Evolutionary conservation across 2,329 filamentous ascomycete species (phyloP), one percentile per base, ranked within the genome.

Genomic region (Blastomyces gilchristii): DNA sequence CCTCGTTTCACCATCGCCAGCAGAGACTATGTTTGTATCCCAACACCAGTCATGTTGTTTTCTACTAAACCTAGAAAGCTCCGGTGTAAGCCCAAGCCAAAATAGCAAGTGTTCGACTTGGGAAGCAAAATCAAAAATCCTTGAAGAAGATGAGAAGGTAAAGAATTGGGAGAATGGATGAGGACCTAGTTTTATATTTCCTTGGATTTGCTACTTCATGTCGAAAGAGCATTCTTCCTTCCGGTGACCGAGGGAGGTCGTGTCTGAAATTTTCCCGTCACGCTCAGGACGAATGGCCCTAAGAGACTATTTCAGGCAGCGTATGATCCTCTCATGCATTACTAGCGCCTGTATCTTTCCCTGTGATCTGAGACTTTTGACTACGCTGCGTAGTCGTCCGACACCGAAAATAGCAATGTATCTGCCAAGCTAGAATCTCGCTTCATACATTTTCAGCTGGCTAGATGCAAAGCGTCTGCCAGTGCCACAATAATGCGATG

Each of bases 261-360:
- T 57, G 12, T 54, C 25, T 3, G 12, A 34, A 12, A 12, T 7
- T 47, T 47, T 11, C 45, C n/a, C 45, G n/a, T 47, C 45, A 8
- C 18, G 7, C 45, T 22, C 2, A 22, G n/a, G n/a, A 22, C n/a
- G n/a, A 22, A 22, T 39, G 18, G 7, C 25, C 31, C 14, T 14
- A 56, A 39, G 6, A 39, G 31, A 39, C 16, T n/a, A 3, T 56
- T 39, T 22, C 14, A 39, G 6, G 8, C 34, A 53, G 49, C 31
- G 53, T 56, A 56, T 56, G 53, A 56, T 56, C 18, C 31, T 56
- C 18, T 56, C 52, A 39, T 56, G 9, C 25, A 7, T 53, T 56
- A 6, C 53, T 56, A 56, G 18, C 31, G 18, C 31, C 14, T 39
- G 53, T 56, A 56, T 56, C 53, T 39, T 39, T 34, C 31, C 31